These are phyloP conservation scores for Bipolaris victoriae DNA, from an alignment of 2,329 filamentous ascomycete genomes.

Conservation along the genomic window DNA sequence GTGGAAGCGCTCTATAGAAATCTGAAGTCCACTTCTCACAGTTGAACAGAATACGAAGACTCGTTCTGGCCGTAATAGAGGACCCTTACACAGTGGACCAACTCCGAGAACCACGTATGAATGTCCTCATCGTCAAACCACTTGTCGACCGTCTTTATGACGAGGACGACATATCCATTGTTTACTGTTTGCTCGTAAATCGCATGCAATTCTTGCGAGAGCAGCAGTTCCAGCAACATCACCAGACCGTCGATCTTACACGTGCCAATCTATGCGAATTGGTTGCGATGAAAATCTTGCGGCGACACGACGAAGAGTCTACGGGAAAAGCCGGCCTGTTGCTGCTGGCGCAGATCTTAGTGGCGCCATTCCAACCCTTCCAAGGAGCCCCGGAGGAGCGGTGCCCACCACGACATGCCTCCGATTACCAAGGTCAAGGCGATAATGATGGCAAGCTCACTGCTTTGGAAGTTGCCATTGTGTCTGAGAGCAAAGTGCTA, in stretches of 20 bases:
- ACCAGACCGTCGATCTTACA: constrained; percentile 81
- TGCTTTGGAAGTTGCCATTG: constrained; percentile 80
- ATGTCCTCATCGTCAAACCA: constrained; percentile 77
- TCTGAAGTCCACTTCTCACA: constrained; percentile 1
- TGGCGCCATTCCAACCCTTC: constrained; percentile 84
- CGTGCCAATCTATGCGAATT: constrained; percentile 80
- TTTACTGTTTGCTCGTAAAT: constrained; percentile 85
- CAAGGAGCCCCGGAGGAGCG: constrained; percentile 78
- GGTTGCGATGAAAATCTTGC: constrained; percentile 76
- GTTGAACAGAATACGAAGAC: constrained; percentile 48
- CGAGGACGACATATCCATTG: constrained; percentile 78
- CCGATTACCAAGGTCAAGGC: constrained; percentile 54
- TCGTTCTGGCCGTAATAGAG: constrained; percentile 59
- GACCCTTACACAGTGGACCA: constrained; percentile 75
- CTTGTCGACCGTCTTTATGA: constrained; percentile 85
- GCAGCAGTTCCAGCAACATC: constrained; percentile 75
- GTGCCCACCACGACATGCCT: constrained; percentile 60
- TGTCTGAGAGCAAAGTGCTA: constrained; percentile 81
- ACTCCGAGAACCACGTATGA: constrained; percentile 80
- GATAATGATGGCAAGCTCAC: constrained; percentile 69
- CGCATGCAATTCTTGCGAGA: constrained; percentile 79
- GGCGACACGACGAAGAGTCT: constrained; percentile 79
- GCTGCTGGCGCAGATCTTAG: constrained; percentile 76
- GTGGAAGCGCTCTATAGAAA: background rate
- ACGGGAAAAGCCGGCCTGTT: constrained; percentile 73